Evolutionary conservation across 1,284 basidiomycete genomes (phyloP).

Genomic region (Leucocoprinus gongylophorus): DNA sequence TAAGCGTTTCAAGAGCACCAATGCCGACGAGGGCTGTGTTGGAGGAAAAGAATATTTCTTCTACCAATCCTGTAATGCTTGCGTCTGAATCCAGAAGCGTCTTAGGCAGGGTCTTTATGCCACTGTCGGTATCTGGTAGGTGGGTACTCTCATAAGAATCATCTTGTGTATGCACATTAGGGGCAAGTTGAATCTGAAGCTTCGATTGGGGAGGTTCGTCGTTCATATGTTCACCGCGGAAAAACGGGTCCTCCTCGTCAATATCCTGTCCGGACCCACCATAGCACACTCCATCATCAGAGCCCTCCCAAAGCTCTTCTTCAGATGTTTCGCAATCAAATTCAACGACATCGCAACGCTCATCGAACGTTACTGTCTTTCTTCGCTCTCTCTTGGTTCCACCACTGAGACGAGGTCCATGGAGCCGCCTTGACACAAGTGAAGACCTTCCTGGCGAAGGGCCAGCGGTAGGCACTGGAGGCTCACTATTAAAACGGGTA

Average conservation of each 20-base stretch:
- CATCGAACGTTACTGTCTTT: slow-evolving; percentile 85
- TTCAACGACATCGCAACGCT: slow-evolving; percentile 83
- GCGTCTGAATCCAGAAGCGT: slow-evolving; percentile 41
- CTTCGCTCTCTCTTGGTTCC: slow-evolving; percentile 45
- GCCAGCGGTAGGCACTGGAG: slow-evolving; percentile 20
- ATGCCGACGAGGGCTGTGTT: slow-evolving; percentile 17
- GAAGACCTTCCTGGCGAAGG: slow-evolving; percentile 62
- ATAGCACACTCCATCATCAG: slow-evolving; percentile 9
- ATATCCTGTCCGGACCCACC: background rate
- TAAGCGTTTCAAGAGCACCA: slow-evolving; percentile 21
- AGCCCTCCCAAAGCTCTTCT: slow-evolving; percentile 34
- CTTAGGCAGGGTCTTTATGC: slow-evolving; percentile 21
- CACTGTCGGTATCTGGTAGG: slow-evolving; percentile 23
- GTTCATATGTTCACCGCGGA: slow-evolving; percentile 17
- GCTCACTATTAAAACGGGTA: background rate
- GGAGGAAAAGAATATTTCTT: slow-evolving; percentile 44
- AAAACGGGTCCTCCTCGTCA: slow-evolving; percentile 24
- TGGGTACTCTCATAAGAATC: slow-evolving; percentile 34
- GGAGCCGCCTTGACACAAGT: slow-evolving; percentile 73
- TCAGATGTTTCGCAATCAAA: slow-evolving; percentile 64
- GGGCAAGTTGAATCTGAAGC: slow-evolving; percentile 14
- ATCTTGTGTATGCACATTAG: slow-evolving; percentile 20
- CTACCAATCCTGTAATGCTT: slow-evolving; percentile 57
- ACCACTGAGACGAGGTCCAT: slow-evolving; percentile 70
- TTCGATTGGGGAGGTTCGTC: slow-evolving; percentile 10